Conservation (phyloP, 306 rosid genomes). For the Cicer arietinum region DNA sequence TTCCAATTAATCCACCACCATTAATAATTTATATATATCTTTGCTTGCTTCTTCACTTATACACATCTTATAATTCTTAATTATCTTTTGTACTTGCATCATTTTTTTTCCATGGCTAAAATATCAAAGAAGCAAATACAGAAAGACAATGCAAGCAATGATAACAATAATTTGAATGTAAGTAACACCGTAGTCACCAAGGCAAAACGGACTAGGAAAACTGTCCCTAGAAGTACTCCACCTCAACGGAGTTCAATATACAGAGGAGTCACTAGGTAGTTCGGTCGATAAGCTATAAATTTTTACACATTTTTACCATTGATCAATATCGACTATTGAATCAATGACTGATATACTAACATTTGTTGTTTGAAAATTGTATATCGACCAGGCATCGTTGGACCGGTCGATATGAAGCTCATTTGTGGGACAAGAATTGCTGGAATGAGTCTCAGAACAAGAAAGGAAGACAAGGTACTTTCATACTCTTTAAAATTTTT, state of each 20-base stretch:
- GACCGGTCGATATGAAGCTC: conserved; percentile 96
- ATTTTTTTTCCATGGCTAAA: conserved; percentile 53
- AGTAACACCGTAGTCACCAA: conserved; percentile 39
- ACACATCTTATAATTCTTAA: neutral
- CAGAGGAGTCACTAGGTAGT: conserved; percentile 85
- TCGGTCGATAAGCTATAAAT: neutral
- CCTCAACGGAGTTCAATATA: conserved; percentile 79
- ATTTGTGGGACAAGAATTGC: conserved; percentile 95
- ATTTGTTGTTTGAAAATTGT: neutral
- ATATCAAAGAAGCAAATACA: conserved; percentile 46
- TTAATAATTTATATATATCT: neutral
- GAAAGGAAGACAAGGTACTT: conserved; percentile 91
- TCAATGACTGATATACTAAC: neutral
- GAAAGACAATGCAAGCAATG: conserved; percentile 45
- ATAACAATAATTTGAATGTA: conserved; percentile 19
- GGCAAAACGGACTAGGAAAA: conserved; percentile 70
- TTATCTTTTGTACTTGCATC: too few species aligned
- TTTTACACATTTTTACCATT: too few species aligned
- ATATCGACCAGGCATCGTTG: conserved; percentile 56
- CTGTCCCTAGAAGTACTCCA: conserved; percentile 71
- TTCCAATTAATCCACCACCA: conserved; percentile 9
- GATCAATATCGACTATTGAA: too few species aligned
- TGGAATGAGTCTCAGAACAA: conserved; percentile 93
- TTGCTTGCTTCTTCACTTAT: neutral
- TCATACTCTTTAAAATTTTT: neutral